phyloP scores from a whole-genome alignment of 2,329 filamentous ascomycete species.

The Nothomitra cinnamomea region DNA sequence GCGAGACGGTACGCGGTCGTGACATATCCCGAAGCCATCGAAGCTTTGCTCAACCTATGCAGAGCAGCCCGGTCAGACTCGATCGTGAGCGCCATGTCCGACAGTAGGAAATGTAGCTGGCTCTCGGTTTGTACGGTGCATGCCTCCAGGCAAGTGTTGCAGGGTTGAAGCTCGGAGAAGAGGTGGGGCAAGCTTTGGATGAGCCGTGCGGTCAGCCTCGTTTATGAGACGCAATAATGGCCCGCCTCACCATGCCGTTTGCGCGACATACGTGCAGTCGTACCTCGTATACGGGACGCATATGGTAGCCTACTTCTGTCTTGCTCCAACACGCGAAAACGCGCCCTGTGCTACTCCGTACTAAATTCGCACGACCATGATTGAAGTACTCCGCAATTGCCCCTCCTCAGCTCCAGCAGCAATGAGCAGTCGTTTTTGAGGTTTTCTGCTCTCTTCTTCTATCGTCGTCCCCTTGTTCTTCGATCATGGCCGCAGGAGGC shows the following conservation, averaged over 20 bases:
- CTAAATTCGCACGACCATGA: not conserved
- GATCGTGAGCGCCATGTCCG: not conserved
- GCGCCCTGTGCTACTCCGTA: no score
- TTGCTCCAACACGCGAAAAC: no score
- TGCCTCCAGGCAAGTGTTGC: not conserved
- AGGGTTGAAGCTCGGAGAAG: not conserved
- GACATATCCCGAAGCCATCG: not conserved
- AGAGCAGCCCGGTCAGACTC: not conserved
- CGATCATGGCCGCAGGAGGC: not conserved
- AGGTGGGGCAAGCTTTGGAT: not conserved
- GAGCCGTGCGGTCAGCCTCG: not conserved
- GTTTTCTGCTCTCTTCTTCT: not conserved
- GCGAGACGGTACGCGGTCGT: not conserved
- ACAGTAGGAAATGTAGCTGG: not conserved
- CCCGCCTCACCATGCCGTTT: not conserved
- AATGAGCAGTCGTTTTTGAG: not conserved
- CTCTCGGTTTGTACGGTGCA: not conserved
- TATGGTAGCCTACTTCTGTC: not conserved
- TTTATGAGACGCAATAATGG: not conserved
- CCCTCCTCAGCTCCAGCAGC: not conserved
- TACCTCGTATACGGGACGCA: not conserved
- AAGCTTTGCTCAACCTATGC: not conserved
- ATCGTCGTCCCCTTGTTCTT: not conserved
- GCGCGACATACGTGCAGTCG: not conserved
- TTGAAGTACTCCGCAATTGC: not conserved